These are phyloP conservation scores for Fusarium torreyae DNA, from an alignment of 2,329 filamentous ascomycete species.

Conservation along the genomic window DNA sequence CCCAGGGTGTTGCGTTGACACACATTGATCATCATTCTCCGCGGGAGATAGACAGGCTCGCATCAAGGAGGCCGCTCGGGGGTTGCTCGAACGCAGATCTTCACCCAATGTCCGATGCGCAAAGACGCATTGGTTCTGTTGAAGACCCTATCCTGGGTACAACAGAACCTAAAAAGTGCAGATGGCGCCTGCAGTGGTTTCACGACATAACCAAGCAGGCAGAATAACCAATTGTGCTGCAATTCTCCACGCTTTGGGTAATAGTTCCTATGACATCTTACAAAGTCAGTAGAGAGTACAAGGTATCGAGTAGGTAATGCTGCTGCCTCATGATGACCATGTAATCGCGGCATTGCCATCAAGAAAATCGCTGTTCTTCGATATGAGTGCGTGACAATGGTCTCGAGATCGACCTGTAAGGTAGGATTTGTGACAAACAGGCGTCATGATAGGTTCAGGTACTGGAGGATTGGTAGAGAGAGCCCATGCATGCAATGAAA, in stretches of 20 bases:
- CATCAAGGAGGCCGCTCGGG: conserved; percentile 26
- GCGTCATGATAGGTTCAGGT: conserved; percentile 28
- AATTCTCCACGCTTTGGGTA: conserved; percentile 10
- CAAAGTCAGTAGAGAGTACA: background rate
- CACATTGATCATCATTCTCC: conserved; percentile 17
- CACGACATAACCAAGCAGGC: conserved; percentile 26
- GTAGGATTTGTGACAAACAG: conserved; percentile 15
- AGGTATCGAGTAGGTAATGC: conserved; percentile 6
- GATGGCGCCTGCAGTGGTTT: conserved; percentile 38
- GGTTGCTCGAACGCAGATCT: conserved; percentile 36
- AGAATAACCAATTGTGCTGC: conserved; percentile 15
- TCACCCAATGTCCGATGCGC: conserved; percentile 23
- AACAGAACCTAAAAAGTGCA: conserved; percentile 41
- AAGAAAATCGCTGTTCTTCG: conserved; percentile 12
- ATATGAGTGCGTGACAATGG: conserved; percentile 20
- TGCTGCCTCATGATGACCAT: conserved; percentile 1
- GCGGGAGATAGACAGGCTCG: conserved; percentile 37
- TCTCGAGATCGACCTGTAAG: conserved; percentile 24
- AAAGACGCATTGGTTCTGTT: conserved; percentile 26
- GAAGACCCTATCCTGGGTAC: conserved; percentile 18
- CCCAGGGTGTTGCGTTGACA: conserved; percentile 2
- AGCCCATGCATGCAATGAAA: conserved; percentile 13
- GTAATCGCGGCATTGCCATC: conserved; percentile 3
- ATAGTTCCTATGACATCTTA: background rate
- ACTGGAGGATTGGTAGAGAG: conserved; percentile 9